Base-by-base conservation (phyloP, 1,284 basidiomycete genomes). In the Amylostereum chailletii region DNA sequence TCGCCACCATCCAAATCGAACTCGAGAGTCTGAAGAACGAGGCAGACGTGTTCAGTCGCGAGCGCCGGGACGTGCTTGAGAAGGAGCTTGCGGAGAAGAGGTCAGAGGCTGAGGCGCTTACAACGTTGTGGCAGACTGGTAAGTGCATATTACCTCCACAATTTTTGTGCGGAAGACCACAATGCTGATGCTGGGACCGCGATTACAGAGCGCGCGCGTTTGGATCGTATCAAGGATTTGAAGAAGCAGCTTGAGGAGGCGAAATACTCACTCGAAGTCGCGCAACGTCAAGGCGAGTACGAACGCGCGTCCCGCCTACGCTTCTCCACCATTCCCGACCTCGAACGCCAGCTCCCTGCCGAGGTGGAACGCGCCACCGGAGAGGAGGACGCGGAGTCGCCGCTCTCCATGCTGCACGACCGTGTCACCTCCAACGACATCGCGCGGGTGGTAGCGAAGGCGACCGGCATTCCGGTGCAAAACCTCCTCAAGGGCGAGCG, bases 381-480 rank as follows among this genome's bases (percentile, higher is more conserved):
- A 38, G 69, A 73, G n/a, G 65, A 71, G 46, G 55, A 68, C 49
- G 60, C 49, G 45, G 79, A 78, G 34, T 68, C 70, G 10, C 73
- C 75, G 4, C 63, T 82, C 36, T 70, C 80, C 41, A 85, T 90
- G 74, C 69, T 95, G 34, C 83, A 91, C 56, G 92, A 94, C 57
- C 74, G 91, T 44, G 91, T 97, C 5, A 94, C 90, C 3, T 84
- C 83, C 26, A 85, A 85, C 60, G 92, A 95, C 63, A 93, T 96
- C 51, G 83, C 94, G 0, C 71, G 86, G 4, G 94, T 96, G 19
- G 84, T 93, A 4, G 89, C 88, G n/a, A 87, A 84, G 62, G 77
- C 86, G 1, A 96, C 94, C 0, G 94, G 94, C 10, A 94, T 97
- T 39, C 94, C 94, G 0, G 90, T 95, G 1, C 80, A 88, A 62